Evolutionary conservation across 495 filamentous ascomycete genomes (phyloP), one percentile per base, ranked within the genome.

Genomic region (Usnea hakonensis): DNA sequence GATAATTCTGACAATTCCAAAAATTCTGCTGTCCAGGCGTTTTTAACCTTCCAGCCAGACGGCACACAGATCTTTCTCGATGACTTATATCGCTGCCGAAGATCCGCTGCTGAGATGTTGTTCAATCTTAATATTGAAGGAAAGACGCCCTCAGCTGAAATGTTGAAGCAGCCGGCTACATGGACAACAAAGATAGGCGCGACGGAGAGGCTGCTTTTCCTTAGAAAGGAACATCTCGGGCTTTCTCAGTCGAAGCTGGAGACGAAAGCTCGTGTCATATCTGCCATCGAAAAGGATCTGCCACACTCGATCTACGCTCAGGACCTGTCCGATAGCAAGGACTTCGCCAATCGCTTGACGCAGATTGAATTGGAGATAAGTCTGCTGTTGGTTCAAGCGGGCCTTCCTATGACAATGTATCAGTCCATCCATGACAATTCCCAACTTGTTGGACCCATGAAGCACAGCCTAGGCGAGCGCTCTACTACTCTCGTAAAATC

Each of bases 1-100:
- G 61, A 63, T 58, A 19, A 21, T 16, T 57, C 65, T 53, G 68
- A 73, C n/a, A 67, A 67, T 43, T 57, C 65, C 52, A 67, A 73
- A 16, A 67, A 67, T 43, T 63, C 63, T 21, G 38, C 67, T 6
- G 65, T 75, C 6, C 57, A 53, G 30, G 54, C 57, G 1, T 74
- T 69, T 58, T 56, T 76, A 7, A 62, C 52, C 23, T 41, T 64
- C 19, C 72, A 71, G 59, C 57, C 52, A 14, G 37, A 67, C 43
- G 61, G 68, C 19, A 48, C 68, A 28, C 55, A 63, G 21, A 59
- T 60, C 28, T 64, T 68, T 21, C 55, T 72, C 16, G 57, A 55
- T 40, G 57, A 66, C 28, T 36, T 70, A 55, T 50, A 67, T 53
- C 36, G 43, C 54, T 61, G 60, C 17, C 60, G 66, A 57, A 57